Evolutionary conservation across 179 eudicot genomes (phyloP).

Genomic region (Spinacia oleracea): DNA sequence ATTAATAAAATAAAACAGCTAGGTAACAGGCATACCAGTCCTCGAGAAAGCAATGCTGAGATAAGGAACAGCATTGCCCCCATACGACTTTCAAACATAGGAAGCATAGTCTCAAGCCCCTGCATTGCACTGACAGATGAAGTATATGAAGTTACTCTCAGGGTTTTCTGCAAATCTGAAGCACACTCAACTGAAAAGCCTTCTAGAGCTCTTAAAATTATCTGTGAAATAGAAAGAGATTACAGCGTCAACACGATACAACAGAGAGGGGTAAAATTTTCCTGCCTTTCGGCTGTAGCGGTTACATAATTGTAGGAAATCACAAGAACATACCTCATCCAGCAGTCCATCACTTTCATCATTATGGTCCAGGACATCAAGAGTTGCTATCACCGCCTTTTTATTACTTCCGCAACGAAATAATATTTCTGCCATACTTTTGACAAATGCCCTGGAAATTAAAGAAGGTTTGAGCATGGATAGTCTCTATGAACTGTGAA

Average conservation of each 20-base stretch:
- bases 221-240: slow-evolving; percentile 40
- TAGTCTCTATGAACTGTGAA: background rate
- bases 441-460: slow-evolving; percentile 74
- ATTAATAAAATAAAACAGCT: background rate
- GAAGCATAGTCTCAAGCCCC: slow-evolving; percentile 67
- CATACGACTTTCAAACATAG: slow-evolving; percentile 78
- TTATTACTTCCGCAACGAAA: slow-evolving; percentile 73
- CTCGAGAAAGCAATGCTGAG: slow-evolving; percentile 90
- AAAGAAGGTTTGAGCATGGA: slow-evolving; percentile 9
- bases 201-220: slow-evolving; percentile 62
- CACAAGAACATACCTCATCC: slow-evolving; percentile 61
- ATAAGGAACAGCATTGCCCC: slow-evolving; percentile 87
- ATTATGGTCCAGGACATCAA: slow-evolving; percentile 44
- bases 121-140: slow-evolving; percentile 52
- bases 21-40: slow-evolving; percentile 56
- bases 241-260: background rate
- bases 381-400: slow-evolving; percentile 73
- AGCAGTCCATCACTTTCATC: slow-evolving; percentile 38
- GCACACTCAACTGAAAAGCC: slow-evolving; percentile 73
- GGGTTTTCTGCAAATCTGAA: slow-evolving; percentile 62
- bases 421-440: slow-evolving; percentile 79
- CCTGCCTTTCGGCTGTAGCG: background rate
- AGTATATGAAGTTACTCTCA: slow-evolving; percentile 54
- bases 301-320: background rate
- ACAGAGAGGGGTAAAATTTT: background rate